Conservation (phyloP, 257 asterid species). For the Ophiorrhiza pumila region DNA sequence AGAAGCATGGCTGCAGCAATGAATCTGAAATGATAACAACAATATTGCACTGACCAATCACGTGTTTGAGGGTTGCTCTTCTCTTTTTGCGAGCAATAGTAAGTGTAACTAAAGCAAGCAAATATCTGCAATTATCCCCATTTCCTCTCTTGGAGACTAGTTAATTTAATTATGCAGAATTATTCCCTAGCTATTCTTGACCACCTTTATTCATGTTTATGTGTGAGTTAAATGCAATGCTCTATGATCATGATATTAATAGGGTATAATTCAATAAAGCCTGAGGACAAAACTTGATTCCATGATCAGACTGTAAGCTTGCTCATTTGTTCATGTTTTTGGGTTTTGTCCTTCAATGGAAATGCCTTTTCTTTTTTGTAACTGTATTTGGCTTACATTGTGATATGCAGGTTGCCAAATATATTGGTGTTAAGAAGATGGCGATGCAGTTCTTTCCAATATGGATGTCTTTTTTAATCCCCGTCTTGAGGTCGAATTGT, state of each 20-base stretch:
- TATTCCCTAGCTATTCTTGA: neutral
- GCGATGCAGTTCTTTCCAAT: slow-evolving; percentile 24
- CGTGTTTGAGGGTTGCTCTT: slow-evolving; percentile 4
- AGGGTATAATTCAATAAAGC: slow-evolving; percentile 15
- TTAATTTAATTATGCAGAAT: slow-evolving; percentile 1
- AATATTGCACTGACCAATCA: neutral
- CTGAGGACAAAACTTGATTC: slow-evolving; percentile 1
- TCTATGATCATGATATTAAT: slow-evolving; percentile 3
- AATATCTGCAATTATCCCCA: neutral
- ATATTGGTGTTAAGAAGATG: slow-evolving; percentile 14
- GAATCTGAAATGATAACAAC: slow-evolving; percentile 64
- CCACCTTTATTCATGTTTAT: neutral
- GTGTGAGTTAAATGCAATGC: neutral
- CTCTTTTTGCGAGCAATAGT: slow-evolving; percentile 2
- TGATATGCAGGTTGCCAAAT: slow-evolving; percentile 25
- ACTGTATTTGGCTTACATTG: neutral
- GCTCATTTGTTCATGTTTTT: neutral
- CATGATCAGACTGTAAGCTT: slow-evolving; percentile 16
- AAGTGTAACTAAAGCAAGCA: slow-evolving; percentile 3
- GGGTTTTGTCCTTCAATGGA: neutral
- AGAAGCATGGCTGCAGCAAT: slow-evolving; percentile 95
- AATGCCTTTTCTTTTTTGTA: neutral
- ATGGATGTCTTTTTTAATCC: slow-evolving; percentile 22
- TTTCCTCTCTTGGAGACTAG: neutral
- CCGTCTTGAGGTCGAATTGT: slow-evolving; percentile 30